A percentile compares a stretch with the other conserved stretches of the same genome.
Conservation (phyloP, 805 yeast genomes). For the Candida bentonensis region DNA sequence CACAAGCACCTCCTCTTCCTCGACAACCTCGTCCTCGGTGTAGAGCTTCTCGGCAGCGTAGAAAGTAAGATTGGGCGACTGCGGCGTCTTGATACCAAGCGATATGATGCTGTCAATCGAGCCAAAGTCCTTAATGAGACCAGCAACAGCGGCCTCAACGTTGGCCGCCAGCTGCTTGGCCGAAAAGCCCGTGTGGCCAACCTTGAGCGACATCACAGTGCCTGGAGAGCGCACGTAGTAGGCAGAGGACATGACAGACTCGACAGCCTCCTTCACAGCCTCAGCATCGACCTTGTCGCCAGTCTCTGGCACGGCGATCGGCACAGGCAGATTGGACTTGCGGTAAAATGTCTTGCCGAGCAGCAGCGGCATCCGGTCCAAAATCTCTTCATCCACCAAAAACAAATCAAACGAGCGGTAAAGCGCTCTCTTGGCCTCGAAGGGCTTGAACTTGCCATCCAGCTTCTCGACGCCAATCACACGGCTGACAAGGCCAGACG, state of each 20-base stretch:
- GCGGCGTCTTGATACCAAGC: conserved; percentile 50
- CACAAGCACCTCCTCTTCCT: conserved; percentile 23
- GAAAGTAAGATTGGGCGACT: conserved; percentile 77
- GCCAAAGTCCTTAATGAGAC: conserved; percentile 23
- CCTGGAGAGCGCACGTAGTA: conserved; percentile 62
- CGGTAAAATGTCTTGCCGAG: conserved; percentile 70
- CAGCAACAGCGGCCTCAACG: conserved; percentile 36
- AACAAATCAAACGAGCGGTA: conserved; percentile 57
- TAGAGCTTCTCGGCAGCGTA: conserved; percentile 47
- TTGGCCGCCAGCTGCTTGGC: conserved; percentile 45
- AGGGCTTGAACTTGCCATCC: conserved; percentile 77
- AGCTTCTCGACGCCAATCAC: conserved; percentile 62
- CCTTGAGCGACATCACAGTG: conserved; percentile 44
- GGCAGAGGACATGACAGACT: conserved; percentile 43
- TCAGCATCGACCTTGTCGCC: conserved; percentile 31
- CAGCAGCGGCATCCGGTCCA: conserved; percentile 67
- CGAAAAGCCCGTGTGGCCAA: conserved; percentile 42
- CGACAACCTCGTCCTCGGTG: conserved; percentile 33
- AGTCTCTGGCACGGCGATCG: conserved; percentile 21
- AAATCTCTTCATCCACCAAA: conserved; percentile 69
- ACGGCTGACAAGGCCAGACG: conserved; percentile 22
- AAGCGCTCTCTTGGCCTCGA: conserved; percentile 72
- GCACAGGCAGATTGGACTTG: conserved; percentile 58
- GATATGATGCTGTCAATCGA: conserved; percentile 22
- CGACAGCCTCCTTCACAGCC: conserved; percentile 44